Evolutionary conservation across 169 alveolate species (phyloP), one percentile per base, ranked within the genome.

Genomic region (Cryptosporidium viatorum): DNA sequence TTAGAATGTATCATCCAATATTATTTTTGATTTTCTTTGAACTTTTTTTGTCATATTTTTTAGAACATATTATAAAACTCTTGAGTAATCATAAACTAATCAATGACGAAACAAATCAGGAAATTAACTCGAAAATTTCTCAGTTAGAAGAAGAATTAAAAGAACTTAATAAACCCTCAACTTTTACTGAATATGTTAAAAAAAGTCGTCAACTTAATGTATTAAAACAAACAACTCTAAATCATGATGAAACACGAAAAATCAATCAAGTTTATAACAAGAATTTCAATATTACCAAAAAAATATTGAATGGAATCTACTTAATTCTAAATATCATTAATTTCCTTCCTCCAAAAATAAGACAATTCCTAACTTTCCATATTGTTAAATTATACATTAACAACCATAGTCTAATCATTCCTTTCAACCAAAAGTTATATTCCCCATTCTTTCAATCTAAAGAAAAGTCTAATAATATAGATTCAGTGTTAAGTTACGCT

Each of bases 161-260:
- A 37, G 87, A 80, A 37, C 50, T 80, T 16, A 80, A 80, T 48
- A 62, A 58, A 29, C 87, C 87, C 4, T 80, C 87, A n/a, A 80
- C 87, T 2, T 80, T 80, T 14, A 80, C 65, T 18, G 73, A 62
- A 45, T 80, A 80, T 62, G 87, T 80, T 21, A 59, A 80, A 29
- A 80, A 80, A 65, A 65, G 33, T 21, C 35, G 87, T 29, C 23
- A 80, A 65, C 35, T 80, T 7, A 58, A 58, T 80, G 39, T 29
- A 8, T 45, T 80, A 60, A 80, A 80, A 39, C 55, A 31, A 23
- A 10, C 67, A 23, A 10, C 67, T 55, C 37, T 55, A 7, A 55
- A 55, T 3, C 8, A 55, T 55, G 37, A 29, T n/a, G 18, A 18
- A 16, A 55, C 67, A 0, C 35, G 21, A 55, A 18, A 55, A 23